phyloP scores from a whole-genome alignment of 1,139 yeast species.

The Kluyveromyces sp. region DNA sequence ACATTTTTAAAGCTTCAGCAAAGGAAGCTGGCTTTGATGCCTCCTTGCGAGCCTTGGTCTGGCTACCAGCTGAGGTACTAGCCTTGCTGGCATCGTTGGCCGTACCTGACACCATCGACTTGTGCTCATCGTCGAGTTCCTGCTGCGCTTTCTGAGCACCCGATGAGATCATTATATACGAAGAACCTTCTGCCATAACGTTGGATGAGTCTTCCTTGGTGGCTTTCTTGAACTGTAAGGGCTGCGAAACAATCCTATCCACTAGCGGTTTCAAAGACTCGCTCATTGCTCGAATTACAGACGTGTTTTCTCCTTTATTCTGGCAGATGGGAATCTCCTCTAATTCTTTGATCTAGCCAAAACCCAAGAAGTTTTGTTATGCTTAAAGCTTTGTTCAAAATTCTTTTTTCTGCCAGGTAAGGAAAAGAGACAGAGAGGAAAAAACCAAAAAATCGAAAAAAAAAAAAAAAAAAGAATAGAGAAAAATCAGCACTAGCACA shows the following conservation, averaged over 20 bases:
- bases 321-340: no score
- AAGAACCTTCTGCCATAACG: slow-evolving; percentile 24
- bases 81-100: no score
- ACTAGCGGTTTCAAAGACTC: slow-evolving; percentile 35
- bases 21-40: slow-evolving; percentile 18
- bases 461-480: no score
- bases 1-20: slow-evolving; percentile 23
- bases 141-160: slow-evolving; percentile 7
- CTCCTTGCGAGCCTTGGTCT: not conserved
- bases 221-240: slow-evolving; percentile 53
- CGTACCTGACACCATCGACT: not conserved
- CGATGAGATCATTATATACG: slow-evolving; percentile 28
- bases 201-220: slow-evolving; percentile 31
- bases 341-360: no score
- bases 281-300: not conserved
- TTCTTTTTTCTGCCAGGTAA: no score
- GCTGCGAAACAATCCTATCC: slow-evolving; percentile 52
- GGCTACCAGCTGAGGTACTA: not conserved
- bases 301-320: no score
- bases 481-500: no score
- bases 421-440: no score
- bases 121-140: slow-evolving; percentile 2
- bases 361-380: no score
- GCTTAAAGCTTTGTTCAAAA: no score
- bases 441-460: no score